phyloP scores from a whole-genome alignment of 2,329 filamentous ascomycete genomes.

The Cytospora leucostoma region DNA sequence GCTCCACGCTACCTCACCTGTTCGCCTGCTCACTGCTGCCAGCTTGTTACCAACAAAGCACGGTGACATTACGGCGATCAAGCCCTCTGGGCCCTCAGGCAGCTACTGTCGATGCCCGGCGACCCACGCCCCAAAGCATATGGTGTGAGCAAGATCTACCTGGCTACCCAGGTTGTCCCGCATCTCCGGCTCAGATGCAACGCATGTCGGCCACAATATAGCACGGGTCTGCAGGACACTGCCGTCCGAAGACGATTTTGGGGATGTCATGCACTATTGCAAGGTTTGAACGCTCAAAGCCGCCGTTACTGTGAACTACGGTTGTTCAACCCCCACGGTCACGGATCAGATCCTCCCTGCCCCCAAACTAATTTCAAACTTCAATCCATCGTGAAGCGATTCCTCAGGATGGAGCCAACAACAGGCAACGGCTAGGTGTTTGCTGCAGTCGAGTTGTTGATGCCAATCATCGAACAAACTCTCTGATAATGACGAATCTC shows the following conservation, averaged over 20 bases:
- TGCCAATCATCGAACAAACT: not conserved
- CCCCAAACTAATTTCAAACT: not conserved
- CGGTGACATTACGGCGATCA: too few relatives aligned
- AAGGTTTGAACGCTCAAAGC: not conserved
- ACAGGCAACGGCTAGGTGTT: too few relatives aligned
- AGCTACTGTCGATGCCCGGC: not conserved
- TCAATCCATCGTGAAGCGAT: not conserved
- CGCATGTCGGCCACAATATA: not conserved
- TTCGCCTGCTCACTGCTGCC: too few relatives aligned
- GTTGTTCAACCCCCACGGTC: not conserved
- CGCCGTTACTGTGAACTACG: not conserved
- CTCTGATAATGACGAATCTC: not conserved
- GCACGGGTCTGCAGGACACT: not conserved
- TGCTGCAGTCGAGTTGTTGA: not conserved
- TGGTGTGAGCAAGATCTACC: not conserved
- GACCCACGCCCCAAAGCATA: not conserved
- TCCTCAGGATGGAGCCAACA: not conserved
- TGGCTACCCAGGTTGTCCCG: not conserved
- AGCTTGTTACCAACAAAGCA: too few relatives aligned
- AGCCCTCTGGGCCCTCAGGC: not conserved
- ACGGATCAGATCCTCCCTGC: not conserved
- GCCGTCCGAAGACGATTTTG: not conserved
- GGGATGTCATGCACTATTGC: not conserved
- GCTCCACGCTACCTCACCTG: too few relatives aligned
- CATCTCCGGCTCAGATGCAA: not conserved